Evolutionary conservation across 1,139 yeast genomes (phyloP).

Genomic region (Wickerhamiella infanticola): DNA sequence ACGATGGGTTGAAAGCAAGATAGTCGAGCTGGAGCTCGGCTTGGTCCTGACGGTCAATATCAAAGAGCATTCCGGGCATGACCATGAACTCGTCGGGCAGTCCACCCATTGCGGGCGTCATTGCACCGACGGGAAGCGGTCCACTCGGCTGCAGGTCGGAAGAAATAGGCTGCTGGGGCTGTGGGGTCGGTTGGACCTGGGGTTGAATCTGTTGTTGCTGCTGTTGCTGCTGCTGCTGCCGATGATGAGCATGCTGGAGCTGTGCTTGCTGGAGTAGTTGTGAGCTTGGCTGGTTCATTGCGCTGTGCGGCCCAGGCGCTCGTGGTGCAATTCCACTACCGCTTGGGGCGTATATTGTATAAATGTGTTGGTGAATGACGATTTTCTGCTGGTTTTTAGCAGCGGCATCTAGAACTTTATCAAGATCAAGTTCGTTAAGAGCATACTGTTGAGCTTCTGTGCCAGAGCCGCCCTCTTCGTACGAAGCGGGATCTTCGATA

Average conservation of each 20-base stretch:
- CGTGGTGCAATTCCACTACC: neutral
- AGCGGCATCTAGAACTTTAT: slow-evolving; percentile 36
- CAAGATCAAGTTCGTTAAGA: slow-evolving; percentile 16
- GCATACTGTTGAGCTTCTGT: slow-evolving; percentile 8
- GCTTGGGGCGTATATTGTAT: slow-evolving; percentile 28
- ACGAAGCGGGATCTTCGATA: slow-evolving; percentile 6
- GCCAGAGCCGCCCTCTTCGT: neutral
- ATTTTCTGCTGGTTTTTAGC: slow-evolving; percentile 42
- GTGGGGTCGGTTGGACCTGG: slow-evolving; percentile 6
- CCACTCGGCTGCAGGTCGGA: slow-evolving; percentile 2
- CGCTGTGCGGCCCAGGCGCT: neutral
- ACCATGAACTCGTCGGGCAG: slow-evolving; percentile 12
- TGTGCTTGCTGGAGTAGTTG: slow-evolving; percentile 2
- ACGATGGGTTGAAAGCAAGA: slow-evolving; percentile 15
- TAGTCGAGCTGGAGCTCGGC: slow-evolving; percentile 7
- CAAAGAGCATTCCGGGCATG: slow-evolving; percentile 9
- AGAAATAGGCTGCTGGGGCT: slow-evolving; percentile 4
- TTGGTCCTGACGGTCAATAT: slow-evolving; percentile 7
- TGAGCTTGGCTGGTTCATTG: neutral
- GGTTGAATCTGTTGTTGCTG: slow-evolving; percentile 3
- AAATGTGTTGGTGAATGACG: slow-evolving; percentile 74
- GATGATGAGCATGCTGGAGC: neutral
- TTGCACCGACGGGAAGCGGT: neutral
- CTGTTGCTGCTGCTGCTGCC: slow-evolving; percentile 3
- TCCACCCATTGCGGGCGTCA: neutral